phyloP scores from a whole-genome alignment of 2,329 filamentous ascomycete genomes.

The Colletotrichum spaethianum region DNA sequence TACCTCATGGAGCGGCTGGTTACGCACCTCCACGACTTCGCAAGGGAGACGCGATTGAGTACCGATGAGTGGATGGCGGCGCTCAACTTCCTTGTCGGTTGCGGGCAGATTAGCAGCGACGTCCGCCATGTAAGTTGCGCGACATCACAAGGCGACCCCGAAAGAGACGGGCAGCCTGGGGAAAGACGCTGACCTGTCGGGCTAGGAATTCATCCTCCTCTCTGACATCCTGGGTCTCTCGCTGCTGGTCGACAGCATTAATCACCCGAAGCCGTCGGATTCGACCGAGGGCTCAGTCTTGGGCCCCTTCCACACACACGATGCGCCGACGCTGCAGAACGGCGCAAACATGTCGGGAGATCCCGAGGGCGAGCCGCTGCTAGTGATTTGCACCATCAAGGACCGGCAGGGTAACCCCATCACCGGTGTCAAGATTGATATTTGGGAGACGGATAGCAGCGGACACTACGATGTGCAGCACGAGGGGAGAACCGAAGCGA shows the following conservation, averaged over 20 bases:
- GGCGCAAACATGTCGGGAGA: conserved; percentile 76
- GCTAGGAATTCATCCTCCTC: conserved; percentile 80
- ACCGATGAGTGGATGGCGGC: conserved; percentile 82
- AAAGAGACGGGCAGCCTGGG: background rate
- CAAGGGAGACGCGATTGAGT: conserved; percentile 79
- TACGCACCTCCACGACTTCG: conserved; percentile 82
- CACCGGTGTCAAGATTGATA: conserved; percentile 75
- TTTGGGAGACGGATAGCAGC: conserved; percentile 84
- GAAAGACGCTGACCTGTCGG: background rate
- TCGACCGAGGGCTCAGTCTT: conserved; percentile 84
- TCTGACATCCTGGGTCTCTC: conserved; percentile 82
- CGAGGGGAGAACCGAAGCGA: conserved; percentile 62
- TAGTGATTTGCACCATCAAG: conserved; percentile 77
- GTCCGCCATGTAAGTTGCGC: conserved; percentile 71
- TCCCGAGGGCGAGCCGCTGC: conserved; percentile 73
- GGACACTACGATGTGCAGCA: conserved; percentile 85
- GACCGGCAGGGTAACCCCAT: conserved; percentile 74
- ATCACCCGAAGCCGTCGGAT: conserved; percentile 79
- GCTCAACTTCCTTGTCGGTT: conserved; percentile 76
- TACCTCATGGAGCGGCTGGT: conserved; percentile 80
- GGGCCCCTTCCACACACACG: conserved; percentile 85
- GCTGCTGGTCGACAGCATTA: conserved; percentile 81
- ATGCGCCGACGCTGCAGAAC: conserved; percentile 67
- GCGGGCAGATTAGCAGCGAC: conserved; percentile 78
- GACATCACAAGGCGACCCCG: too few species aligned